Conservation (phyloP, 768 basidiomycete genomes). For the Coprinellus aureogranulatus region DNA sequence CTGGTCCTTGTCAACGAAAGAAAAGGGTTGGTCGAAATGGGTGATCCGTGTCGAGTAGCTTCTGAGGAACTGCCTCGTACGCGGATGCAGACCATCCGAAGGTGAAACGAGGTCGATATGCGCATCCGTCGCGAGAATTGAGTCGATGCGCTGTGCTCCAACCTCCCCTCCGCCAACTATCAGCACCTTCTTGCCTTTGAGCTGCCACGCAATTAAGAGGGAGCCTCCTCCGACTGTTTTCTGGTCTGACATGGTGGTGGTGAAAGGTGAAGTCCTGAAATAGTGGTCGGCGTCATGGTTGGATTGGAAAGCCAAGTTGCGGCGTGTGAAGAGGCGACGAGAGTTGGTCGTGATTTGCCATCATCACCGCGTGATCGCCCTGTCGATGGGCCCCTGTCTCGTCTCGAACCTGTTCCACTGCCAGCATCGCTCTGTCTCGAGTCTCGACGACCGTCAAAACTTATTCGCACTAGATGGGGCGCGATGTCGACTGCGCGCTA, state of each 20-base stretch:
- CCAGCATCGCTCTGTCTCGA: no score
- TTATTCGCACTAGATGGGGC: no score
- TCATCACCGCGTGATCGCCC: slow-evolving; percentile 1
- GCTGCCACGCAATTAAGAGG: slow-evolving; percentile 91
- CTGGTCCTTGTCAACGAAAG: not conserved
- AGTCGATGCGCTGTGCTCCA: slow-evolving; percentile 83
- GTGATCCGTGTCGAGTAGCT: slow-evolving; percentile 53
- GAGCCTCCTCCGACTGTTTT: slow-evolving; percentile 57
- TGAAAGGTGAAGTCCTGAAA: not conserved
- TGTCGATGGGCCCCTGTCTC: no score
- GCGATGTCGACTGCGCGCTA: no score
- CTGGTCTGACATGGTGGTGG: slow-evolving; percentile 16
- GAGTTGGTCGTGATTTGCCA: not conserved
- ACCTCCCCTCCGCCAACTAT: slow-evolving; percentile 94
- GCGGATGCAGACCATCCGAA: slow-evolving; percentile 56
- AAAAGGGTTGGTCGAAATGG: slow-evolving; percentile 68
- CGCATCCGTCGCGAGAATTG: slow-evolving; percentile 79
- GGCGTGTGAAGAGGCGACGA: slow-evolving; percentile 4
- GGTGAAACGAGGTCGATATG: slow-evolving; percentile 78
- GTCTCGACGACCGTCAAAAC: no score
- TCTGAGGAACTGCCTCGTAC: slow-evolving; percentile 53
- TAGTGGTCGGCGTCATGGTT: not conserved
- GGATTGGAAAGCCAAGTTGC: slow-evolving; percentile 1
- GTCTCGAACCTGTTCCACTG: no score
- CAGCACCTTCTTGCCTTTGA: slow-evolving; percentile 78